Conservation (phyloP, 73 alveolate genomes). For the Stentor roeselii region DNA sequence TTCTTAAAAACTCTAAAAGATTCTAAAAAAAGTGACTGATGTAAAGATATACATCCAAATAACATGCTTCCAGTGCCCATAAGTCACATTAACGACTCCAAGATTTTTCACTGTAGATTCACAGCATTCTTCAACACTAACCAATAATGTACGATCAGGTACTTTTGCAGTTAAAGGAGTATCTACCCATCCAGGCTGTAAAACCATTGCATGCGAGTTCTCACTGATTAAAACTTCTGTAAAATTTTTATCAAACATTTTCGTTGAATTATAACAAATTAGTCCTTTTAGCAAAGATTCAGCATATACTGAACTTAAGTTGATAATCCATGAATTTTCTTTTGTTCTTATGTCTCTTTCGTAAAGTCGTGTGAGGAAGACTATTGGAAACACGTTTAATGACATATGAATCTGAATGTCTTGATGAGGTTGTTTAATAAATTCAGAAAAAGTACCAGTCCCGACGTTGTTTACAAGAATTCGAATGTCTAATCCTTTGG, state of each 20-base stretch:
- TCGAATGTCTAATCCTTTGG: conserved; percentile 27
- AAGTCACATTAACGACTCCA: neutral
- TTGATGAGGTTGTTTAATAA: too few species aligned
- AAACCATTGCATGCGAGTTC: neutral
- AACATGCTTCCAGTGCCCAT: conserved; percentile 27
- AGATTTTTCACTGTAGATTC: neutral
- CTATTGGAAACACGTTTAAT: neutral
- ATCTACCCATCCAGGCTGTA: neutral
- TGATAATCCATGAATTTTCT: neutral
- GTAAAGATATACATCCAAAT: too few species aligned
- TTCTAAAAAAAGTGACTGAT: too few species aligned
- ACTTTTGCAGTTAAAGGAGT: neutral
- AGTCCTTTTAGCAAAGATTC: neutral
- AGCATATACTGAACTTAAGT: neutral
- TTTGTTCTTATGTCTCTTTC: neutral
- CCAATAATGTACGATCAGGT: neutral
- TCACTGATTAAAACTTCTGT: neutral
- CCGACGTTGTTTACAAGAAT: conserved; percentile 30
- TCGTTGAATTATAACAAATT: neutral
- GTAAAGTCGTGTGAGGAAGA: neutral
- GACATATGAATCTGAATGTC: neutral
- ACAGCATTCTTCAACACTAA: neutral
- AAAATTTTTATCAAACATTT: neutral
- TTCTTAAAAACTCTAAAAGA: too few species aligned
- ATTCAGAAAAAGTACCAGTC: neutral